A percentile compares a stretch with the other conserved stretches of the same genome.
Conservation (phyloP, 2,329 filamentous ascomycete genomes). For the Myriosclerotinia curreyana region DNA sequence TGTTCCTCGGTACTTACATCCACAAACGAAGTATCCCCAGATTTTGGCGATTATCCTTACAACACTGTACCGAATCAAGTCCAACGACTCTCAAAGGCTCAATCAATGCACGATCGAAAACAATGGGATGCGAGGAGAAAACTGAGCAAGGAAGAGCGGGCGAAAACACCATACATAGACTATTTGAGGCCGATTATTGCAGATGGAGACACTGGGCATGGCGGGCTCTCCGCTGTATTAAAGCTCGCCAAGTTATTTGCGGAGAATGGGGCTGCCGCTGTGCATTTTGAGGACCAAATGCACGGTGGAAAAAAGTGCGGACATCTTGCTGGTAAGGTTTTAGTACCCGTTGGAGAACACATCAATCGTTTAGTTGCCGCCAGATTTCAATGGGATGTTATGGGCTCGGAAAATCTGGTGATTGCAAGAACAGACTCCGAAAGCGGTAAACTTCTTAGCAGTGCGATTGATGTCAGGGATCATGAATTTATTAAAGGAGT, state of each 20-base stretch:
- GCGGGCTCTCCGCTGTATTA: conserved; percentile 85
- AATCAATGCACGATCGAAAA: conserved; percentile 94
- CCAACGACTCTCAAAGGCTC: conserved; percentile 91
- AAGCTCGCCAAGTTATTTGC: conserved; percentile 98
- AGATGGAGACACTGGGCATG: conserved; percentile 94
- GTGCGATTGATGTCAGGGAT: conserved; percentile 87
- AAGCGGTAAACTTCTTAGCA: conserved; percentile 85
- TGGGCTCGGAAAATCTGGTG: conserved; percentile 92
- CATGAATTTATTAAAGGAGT: conserved; percentile 96
- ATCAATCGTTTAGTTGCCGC: conserved; percentile 91
- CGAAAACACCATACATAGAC: conserved; percentile 77
- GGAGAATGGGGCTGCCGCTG: conserved; percentile 91
- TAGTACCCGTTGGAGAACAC: conserved; percentile 91
- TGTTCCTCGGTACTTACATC: conserved; percentile 90
- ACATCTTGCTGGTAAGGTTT: conserved; percentile 90
- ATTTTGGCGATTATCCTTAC: conserved; percentile 98
- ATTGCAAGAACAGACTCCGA: conserved; percentile 96
- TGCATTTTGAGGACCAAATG: conserved; percentile 97
- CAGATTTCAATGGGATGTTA: conserved; percentile 96
- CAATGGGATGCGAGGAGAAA: conserved; percentile 85
- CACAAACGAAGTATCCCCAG: conserved; percentile 95
- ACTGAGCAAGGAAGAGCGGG: conserved; percentile 69
- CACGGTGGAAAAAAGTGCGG: conserved; percentile 99
- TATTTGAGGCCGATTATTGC: conserved; percentile 94
- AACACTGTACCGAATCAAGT: conserved; percentile 99